Percentiles rank a stretch among this genome's conserved stretches.
Conservation (phyloP, 371 early-diverging fungal genomes). For the Mortierella sp. region DNA sequence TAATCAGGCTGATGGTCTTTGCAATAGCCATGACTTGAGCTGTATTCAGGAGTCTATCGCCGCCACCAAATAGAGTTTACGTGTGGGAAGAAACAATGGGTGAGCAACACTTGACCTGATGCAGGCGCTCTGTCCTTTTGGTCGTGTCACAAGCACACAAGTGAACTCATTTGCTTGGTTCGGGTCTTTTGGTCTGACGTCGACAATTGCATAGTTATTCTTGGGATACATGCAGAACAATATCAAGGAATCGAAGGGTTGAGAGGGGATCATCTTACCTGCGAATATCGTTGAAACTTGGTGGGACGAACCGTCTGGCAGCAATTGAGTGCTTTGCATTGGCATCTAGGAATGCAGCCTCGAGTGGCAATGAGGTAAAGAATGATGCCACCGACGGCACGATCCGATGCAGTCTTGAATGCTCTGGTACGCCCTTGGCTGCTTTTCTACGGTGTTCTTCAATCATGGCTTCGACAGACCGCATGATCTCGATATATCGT, state of each 20-base stretch:
- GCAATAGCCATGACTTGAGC: slow-evolving; percentile 77
- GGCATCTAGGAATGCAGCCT: slow-evolving; percentile 68
- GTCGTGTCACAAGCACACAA: too few relatives aligned
- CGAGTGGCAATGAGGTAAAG: slow-evolving; percentile 81
- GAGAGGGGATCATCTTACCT: slow-evolving; percentile 35
- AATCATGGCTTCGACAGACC: slow-evolving; percentile 74
- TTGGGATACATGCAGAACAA: background rate
- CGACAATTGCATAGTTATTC: too few relatives aligned
- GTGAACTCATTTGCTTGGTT: too few relatives aligned
- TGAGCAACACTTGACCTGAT: too few relatives aligned
- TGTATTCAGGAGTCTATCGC: slow-evolving; percentile 74
- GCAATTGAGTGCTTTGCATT: slow-evolving; percentile 72
- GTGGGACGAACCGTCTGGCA: slow-evolving; percentile 80
- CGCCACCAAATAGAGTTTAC: too few relatives aligned
- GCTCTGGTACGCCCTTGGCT: slow-evolving; percentile 63
- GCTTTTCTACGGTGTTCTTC: slow-evolving; percentile 57
- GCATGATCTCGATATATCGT: slow-evolving; percentile 77
- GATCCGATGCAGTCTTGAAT: slow-evolving; percentile 76
- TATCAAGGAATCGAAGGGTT: background rate
- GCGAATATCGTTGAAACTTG: slow-evolving; percentile 87
- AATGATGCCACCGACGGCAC: slow-evolving; percentile 82
- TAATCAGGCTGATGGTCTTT: slow-evolving; percentile 64
- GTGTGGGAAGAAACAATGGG: too few relatives aligned
- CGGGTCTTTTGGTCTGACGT: too few relatives aligned
- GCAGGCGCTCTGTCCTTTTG: too few relatives aligned